Evolutionary conservation across 495 filamentous ascomycete species (phyloP), one percentile per base, ranked within the genome.

Genomic region (Daldinia decipiens): DNA sequence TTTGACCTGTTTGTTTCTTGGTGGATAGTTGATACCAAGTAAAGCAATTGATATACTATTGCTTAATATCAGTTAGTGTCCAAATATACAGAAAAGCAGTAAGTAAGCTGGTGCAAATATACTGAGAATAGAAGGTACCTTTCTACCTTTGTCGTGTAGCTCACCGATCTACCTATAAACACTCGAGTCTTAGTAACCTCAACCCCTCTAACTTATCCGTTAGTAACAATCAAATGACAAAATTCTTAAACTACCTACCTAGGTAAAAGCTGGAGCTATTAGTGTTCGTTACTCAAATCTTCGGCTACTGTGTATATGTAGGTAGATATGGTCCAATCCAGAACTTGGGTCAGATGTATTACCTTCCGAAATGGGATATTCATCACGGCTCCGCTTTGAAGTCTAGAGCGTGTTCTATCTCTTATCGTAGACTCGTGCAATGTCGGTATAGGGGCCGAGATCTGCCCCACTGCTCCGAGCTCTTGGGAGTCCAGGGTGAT

Each of bases 291-390:
- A 31, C 11, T 11, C 27, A 17, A 47, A 34, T 13, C n/a, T n/a
- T n/a, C n/a, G n/a, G n/a, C n/a, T n/a, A n/a, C n/a, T n/a, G n/a
- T n/a, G n/a, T n/a, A n/a, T n/a, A n/a, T n/a, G n/a, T n/a, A n/a
- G 19, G 4, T 31, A 38, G 31, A 53, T 39, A 5, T 12, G 4
- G 27, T 63, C 67, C 47, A 70, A 70, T 70, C 56, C 50, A 53
- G 38, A 55, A 17, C 36, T 19, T 13, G 50, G 29, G 15, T 39
- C 21, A 17, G 55, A 34, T n/a, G 5, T 11, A 56, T 61, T n/a
- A 57, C 47, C 38, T 65, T 60, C 67, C 67, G 36, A 56, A 70
- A 60, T 17, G 67, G 67, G 67, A 55, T 54, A 50, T 32, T 21
- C 26, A 7, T 29, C 21, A 13, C 12, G 24, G 24, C 15, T 34